phyloP scores from a whole-genome alignment of 2,329 filamentous ascomycete species.

The Ophiostoma ulmi region DNA sequence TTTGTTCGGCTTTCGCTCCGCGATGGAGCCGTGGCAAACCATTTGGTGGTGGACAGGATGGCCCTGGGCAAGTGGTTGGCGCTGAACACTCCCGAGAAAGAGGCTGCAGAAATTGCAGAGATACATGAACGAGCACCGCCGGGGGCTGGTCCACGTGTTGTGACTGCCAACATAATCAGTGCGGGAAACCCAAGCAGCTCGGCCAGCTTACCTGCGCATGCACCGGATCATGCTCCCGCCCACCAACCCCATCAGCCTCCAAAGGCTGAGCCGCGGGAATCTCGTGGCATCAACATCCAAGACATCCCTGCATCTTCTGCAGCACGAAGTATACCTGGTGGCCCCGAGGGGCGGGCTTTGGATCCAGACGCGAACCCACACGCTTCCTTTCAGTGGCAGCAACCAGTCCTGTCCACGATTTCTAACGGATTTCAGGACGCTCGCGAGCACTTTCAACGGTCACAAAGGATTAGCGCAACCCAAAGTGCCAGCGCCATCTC shows the following conservation, averaged over 20 bases:
- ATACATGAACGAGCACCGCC: neutral
- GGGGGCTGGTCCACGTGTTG: neutral
- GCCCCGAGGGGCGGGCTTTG: neutral
- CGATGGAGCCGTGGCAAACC: constrained; percentile 9
- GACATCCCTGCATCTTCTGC: neutral
- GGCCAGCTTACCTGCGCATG: neutral
- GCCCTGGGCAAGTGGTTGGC: neutral
- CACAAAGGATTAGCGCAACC: neutral
- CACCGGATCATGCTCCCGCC: neutral
- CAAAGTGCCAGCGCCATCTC: neutral
- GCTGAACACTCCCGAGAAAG: neutral
- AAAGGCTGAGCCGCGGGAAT: neutral
- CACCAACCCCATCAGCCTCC: neutral
- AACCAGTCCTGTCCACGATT: neutral
- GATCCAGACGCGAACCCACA: neutral
- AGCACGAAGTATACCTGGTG: neutral
- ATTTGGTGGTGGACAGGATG: neutral
- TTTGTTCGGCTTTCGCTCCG: constrained; percentile 6
- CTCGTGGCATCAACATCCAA: neutral
- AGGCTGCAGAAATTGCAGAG: neutral
- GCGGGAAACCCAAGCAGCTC: neutral
- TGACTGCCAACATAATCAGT: neutral
- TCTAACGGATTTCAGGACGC: neutral
- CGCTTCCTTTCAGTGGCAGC: neutral
- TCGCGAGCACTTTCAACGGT: neutral